These are phyloP conservation scores for Ganoderma lucidum DNA, from an alignment of 1,284 basidiomycete genomes.

Conservation along the genomic window DNA sequence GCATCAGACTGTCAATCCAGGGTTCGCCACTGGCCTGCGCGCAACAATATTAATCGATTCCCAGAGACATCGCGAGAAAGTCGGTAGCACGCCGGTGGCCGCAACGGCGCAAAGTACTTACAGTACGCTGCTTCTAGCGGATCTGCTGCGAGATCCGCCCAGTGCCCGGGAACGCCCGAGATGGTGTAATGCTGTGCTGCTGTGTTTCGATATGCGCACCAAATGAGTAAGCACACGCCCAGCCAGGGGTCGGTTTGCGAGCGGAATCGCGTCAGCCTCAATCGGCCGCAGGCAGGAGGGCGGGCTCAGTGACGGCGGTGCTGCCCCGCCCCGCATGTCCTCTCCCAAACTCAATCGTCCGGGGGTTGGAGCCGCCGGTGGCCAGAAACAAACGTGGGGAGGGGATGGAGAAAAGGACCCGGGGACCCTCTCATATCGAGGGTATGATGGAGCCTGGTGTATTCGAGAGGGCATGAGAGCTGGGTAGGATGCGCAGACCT, in stretches of 20 bases:
- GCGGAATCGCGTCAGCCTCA: background rate
- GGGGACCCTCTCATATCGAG: background rate
- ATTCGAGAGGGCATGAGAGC: slow-evolving; percentile 4
- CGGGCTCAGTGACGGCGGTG: background rate
- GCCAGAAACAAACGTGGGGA: background rate
- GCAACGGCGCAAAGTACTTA: too few relatives aligned
- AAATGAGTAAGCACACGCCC: background rate
- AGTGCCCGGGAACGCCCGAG: background rate
- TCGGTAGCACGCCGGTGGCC: background rate
- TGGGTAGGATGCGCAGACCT: background rate
- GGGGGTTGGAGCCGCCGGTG: slow-evolving; percentile 6
- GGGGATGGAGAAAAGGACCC: background rate
- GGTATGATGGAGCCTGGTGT: background rate
- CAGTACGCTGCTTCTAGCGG: background rate
- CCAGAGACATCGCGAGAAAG: background rate
- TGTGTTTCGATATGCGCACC: background rate
- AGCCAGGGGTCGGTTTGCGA: background rate
- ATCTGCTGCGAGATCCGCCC: background rate
- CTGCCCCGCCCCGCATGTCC: background rate
- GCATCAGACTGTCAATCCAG: too few relatives aligned
- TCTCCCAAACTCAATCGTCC: background rate
- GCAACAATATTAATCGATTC: too few relatives aligned
- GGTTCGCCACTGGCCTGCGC: too few relatives aligned
- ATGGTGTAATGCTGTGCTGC: slow-evolving; percentile 1
- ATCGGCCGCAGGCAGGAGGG: background rate